Evolutionary conservation across 2,329 filamentous ascomycete species (phyloP).

Genomic region (Claviceps paspali): DNA sequence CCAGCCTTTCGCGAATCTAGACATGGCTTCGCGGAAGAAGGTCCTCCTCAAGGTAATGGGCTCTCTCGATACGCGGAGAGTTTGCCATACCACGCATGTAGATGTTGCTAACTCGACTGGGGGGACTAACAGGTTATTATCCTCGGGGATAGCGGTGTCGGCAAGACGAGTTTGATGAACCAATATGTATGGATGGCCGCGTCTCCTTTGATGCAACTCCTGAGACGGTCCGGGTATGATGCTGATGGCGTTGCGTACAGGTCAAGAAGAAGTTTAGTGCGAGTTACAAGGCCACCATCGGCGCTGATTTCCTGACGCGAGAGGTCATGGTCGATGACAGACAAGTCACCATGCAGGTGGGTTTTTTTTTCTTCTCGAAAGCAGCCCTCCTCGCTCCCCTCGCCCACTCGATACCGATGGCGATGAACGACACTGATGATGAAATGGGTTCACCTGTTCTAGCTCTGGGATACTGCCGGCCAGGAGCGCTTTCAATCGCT

Average conservation of each 20-base stretch:
- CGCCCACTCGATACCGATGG: no score
- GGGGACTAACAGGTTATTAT: slow-evolving; percentile 95
- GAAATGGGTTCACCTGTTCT: no score
- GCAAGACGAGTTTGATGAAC: slow-evolving; percentile 99
- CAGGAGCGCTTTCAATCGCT: slow-evolving; percentile 96
- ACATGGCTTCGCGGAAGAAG: slow-evolving; percentile 76
- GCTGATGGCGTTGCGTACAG: slow-evolving; percentile 29
- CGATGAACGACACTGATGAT: background rate
- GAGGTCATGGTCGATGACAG: slow-evolving; percentile 95
- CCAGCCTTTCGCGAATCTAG: slow-evolving; percentile 12
- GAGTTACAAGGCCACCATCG: slow-evolving; percentile 98
- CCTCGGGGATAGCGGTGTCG: slow-evolving; percentile 94
- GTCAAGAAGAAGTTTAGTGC: slow-evolving; percentile 99
- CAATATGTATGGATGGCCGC: slow-evolving; percentile 71
- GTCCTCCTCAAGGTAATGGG: slow-evolving; percentile 65
- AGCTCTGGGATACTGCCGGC: slow-evolving; percentile 97
- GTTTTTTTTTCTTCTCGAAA: no score
- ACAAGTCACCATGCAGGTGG: slow-evolving; percentile 94
- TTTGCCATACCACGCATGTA: background rate
- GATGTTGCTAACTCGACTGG: no score
- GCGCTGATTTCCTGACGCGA: slow-evolving; percentile 94
- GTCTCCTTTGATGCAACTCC: slow-evolving; percentile 2
- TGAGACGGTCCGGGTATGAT: background rate
- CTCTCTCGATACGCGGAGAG: slow-evolving; percentile 2
- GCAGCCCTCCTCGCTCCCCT: background rate